Percentiles rank a stretch among this genome's conserved stretches.
These are phyloP conservation scores for Acer negundo DNA, from an alignment of 345 rosid genomes.

Conservation along the genomic window DNA sequence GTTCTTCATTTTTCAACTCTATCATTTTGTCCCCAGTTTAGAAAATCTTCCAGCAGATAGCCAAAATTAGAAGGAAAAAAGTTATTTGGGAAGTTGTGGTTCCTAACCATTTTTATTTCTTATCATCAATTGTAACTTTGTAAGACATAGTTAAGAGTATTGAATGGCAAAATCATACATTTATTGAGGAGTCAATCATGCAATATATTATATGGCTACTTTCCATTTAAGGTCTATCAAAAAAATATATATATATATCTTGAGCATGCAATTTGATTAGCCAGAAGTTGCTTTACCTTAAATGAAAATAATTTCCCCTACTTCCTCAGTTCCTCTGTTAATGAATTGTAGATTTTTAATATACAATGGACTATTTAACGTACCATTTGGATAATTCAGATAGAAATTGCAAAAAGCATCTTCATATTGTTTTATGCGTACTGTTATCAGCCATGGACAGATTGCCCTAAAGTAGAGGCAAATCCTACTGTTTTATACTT, in stretches of 20 bases:
- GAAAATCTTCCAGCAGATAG: constrained; percentile 1
- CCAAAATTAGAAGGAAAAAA: neutral
- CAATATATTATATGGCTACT: too few species aligned
- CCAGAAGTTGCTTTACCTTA: neutral
- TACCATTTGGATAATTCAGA: neutral
- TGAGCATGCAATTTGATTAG: constrained; percentile 6
- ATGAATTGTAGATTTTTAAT: neutral
- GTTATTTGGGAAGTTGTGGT: neutral
- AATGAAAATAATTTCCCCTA: neutral
- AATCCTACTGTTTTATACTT: neutral
- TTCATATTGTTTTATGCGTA: neutral
- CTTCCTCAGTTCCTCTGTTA: neutral
- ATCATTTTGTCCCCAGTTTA: neutral
- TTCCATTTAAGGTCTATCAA: too few species aligned
- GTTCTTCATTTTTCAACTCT: neutral
- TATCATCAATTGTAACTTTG: neutral
- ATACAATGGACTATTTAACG: neutral
- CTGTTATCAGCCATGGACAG: neutral
- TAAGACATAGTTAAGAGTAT: neutral
- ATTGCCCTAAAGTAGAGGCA: neutral
- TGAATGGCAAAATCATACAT: neutral
- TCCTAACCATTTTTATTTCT: neutral
- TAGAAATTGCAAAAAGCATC: neutral
- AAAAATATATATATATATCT: too few species aligned
- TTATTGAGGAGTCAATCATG: neutral